Percentiles rank a stretch among this genome's conserved stretches.
Evolutionary conservation across 2,329 filamentous ascomycete genomes (phyloP).

Genomic region (Colletotrichum somersetense): DNA sequence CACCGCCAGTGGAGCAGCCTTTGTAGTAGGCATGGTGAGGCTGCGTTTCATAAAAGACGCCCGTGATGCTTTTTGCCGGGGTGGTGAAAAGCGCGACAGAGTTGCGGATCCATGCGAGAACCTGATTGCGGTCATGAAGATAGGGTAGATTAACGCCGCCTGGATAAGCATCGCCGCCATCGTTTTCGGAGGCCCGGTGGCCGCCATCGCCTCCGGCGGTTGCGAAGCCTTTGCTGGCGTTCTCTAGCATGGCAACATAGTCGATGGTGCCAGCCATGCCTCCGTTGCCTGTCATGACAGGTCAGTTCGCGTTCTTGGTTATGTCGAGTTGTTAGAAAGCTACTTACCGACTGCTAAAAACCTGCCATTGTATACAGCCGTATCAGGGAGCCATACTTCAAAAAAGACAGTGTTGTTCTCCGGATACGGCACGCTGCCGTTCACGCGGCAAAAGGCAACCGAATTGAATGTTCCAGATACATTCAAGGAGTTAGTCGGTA

Average conservation of each 20-base stretch:
- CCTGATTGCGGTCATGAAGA: slow-evolving; percentile 26
- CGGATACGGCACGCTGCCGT: slow-evolving; percentile 11
- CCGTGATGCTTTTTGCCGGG: slow-evolving; percentile 2
- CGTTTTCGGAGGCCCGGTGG: slow-evolving; percentile 18
- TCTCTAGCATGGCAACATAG: slow-evolving; percentile 25
- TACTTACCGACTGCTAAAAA: slow-evolving; percentile 27
- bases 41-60: neutral
- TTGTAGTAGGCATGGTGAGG: slow-evolving; percentile 21
- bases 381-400: slow-evolving; percentile 22
- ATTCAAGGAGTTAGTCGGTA: slow-evolving; percentile 1
- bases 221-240: slow-evolving; percentile 23
- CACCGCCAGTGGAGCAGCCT: slow-evolving; percentile 32
- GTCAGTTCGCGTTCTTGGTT: too few relatives aligned
- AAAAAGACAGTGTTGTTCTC: slow-evolving; percentile 25
- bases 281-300: slow-evolving; percentile 18
- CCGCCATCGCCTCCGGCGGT: slow-evolving; percentile 31
- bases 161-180: slow-evolving; percentile 20
- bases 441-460: slow-evolving; percentile 10
- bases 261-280: slow-evolving; percentile 27
- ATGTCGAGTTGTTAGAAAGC: neutral
- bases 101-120: slow-evolving; percentile 33
- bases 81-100: slow-evolving; percentile 24
- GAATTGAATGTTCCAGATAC: slow-evolving; percentile 16
- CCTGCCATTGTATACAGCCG: neutral
- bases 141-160: slow-evolving; percentile 12